These are phyloP conservation scores for Amylostereum areolatum DNA, from an alignment of 1,284 basidiomycete species.

Conservation along the genomic window DNA sequence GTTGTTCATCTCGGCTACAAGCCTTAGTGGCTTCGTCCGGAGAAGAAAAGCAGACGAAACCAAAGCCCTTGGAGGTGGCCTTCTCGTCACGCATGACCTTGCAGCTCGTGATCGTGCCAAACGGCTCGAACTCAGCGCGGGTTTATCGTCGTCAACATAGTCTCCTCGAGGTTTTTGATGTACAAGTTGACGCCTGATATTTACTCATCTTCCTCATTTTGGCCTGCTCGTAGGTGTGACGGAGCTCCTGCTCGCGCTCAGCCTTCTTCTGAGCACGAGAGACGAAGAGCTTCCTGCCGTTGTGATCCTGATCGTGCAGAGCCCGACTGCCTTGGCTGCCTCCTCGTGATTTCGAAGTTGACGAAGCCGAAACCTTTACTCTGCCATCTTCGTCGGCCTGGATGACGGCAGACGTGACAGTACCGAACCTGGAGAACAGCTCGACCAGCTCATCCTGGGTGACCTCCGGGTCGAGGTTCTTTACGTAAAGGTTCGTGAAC, in stretches of 20 bases:
- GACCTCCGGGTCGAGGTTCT: slow-evolving; percentile 89
- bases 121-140: slow-evolving; percentile 92
- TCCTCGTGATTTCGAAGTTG: slow-evolving; percentile 94
- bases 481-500: slow-evolving; percentile 98
- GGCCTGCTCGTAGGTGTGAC: slow-evolving; percentile 90
- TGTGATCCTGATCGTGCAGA: slow-evolving; percentile 84
- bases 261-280: slow-evolving; percentile 98
- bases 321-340: slow-evolving; percentile 83
- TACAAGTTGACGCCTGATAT: slow-evolving; percentile 98
- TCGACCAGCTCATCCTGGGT: slow-evolving; percentile 85
- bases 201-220: slow-evolving; percentile 98
- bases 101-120: slow-evolving; percentile 96
- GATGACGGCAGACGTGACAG: slow-evolving; percentile 86
- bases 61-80: slow-evolving; percentile 90
- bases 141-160: slow-evolving; percentile 92
- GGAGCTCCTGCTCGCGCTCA: slow-evolving; percentile 97
- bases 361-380: slow-evolving; percentile 98
- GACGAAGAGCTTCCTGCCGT: slow-evolving; percentile 92
- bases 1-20: slow-evolving; percentile 99
- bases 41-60: slow-evolving; percentile 98
- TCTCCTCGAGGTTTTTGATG: slow-evolving; percentile 98
- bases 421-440: slow-evolving; percentile 79
- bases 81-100: slow-evolving; percentile 99
- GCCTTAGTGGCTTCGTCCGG: slow-evolving; percentile 99
- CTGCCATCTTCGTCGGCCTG: slow-evolving; percentile 82